Evolutionary conservation across 441 rosid genomes (phyloP).

Genomic region (Jatropha podagrica): DNA sequence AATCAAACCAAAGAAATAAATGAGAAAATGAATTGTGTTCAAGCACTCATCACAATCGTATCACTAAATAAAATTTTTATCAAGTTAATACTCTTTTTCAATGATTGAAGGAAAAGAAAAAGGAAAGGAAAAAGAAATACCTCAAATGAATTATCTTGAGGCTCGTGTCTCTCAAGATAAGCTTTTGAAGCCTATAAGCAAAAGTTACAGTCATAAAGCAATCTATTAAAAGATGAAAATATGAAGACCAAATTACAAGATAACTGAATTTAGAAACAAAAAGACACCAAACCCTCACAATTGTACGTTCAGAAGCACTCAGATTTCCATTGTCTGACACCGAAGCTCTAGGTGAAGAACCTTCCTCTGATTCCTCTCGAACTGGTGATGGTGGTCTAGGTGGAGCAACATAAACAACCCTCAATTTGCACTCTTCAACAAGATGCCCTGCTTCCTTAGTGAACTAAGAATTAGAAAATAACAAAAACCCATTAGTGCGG

Average conservation of each 20-base stretch:
- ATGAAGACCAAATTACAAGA: neutral
- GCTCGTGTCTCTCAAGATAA: conserved; percentile 43
- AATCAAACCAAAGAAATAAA: neutral
- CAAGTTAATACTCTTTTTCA: neutral
- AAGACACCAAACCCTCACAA: conserved; percentile 24
- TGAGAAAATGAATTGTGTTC: neutral
- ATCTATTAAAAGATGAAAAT: conserved; percentile 8
- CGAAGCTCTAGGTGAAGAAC: conserved; percentile 63
- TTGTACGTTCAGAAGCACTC: conserved; percentile 24
- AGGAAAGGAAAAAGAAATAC: conserved; percentile 27
- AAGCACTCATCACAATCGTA: too few relatives aligned
- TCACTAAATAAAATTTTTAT: too few relatives aligned
- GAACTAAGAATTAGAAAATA: conserved; percentile 44
- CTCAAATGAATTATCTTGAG: conserved; percentile 56
- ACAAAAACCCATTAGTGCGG: neutral
- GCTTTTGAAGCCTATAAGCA: conserved; percentile 50
- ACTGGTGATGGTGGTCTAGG: conserved; percentile 81
- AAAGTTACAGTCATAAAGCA: conserved; percentile 11
- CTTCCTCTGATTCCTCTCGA: conserved; percentile 86
- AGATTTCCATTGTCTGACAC: conserved; percentile 44
- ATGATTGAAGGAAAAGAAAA: neutral
- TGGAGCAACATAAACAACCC: conserved; percentile 71
- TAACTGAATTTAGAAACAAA: neutral
- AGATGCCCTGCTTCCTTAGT: conserved; percentile 53
- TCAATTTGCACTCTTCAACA: conserved; percentile 75